Conservation (phyloP, 2,329 filamentous ascomycete genomes). For the Aspergillus hortae region DNA sequence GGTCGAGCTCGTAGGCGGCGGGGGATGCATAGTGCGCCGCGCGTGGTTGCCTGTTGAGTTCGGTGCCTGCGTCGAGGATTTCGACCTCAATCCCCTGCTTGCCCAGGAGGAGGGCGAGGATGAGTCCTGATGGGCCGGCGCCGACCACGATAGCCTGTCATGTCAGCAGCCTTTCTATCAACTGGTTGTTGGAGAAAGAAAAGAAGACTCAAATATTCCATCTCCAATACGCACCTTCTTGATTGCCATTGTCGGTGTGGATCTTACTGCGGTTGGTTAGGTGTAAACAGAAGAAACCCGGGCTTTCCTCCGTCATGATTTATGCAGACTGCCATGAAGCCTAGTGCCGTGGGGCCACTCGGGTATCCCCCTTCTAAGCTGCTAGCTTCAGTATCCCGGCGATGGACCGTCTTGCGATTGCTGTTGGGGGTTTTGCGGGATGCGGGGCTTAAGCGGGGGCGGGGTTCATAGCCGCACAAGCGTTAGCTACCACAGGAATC, state of each 20-base stretch:
- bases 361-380: background rate
- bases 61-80: constrained; percentile 51
- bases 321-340: background rate
- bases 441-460: background rate
- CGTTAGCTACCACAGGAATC: constrained; percentile 32
- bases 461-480: background rate
- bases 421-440: background rate
- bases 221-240: constrained; percentile 11
- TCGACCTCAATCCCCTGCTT: constrained; percentile 30
- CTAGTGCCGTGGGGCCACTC: background rate
- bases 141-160: constrained; percentile 29
- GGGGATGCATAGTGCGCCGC: constrained; percentile 61
- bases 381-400: too few species aligned
- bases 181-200: background rate
- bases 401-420: too few species aligned
- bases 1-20: constrained; percentile 55
- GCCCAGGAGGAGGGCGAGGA: constrained; percentile 29
- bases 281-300: background rate
- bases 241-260: constrained; percentile 9
- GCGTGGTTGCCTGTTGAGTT: constrained; percentile 58
- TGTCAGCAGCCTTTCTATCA: background rate
- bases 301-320: background rate
- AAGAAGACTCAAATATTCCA: too few species aligned
- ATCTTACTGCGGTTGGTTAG: background rate
- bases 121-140: constrained; percentile 30